Percentiles rank a stretch among this genome's conserved stretches.
These are phyloP conservation scores for Nepenthes alata DNA, from an alignment of 179 eudicot species.

Conservation along the genomic window DNA sequence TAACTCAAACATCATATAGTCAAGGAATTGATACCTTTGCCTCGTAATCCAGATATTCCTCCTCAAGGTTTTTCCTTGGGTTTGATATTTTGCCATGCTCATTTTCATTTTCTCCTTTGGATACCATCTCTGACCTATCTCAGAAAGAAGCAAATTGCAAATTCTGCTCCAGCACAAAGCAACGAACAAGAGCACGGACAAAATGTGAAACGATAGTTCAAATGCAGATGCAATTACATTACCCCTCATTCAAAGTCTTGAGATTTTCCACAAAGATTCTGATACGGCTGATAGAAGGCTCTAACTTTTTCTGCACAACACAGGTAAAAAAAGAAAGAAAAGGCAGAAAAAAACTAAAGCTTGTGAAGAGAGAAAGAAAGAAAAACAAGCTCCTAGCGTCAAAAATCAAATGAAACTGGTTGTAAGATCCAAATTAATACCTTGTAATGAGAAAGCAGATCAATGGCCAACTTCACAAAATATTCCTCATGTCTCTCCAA, in stretches of 20 bases:
- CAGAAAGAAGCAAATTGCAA: slow-evolving; percentile 9
- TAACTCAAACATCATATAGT: not conserved
- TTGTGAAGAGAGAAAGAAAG: not conserved
- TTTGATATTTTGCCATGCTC: slow-evolving; percentile 34
- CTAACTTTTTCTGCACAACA: slow-evolving; percentile 67
- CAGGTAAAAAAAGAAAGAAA: not conserved
- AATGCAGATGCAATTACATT: slow-evolving; percentile 7
- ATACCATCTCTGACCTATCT: slow-evolving; percentile 30
- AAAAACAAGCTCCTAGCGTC: not conserved
- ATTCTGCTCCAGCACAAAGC: not conserved
- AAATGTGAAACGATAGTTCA: not conserved
- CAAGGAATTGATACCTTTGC: slow-evolving; percentile 43
- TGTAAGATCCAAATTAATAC: slow-evolving; percentile 19
- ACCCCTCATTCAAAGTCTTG: slow-evolving; percentile 66
- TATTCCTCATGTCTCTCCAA: slow-evolving; percentile 73
- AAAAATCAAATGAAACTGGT: not conserved
- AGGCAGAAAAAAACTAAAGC: not conserved
- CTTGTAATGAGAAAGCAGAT: slow-evolving; percentile 79
- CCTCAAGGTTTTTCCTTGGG: slow-evolving; percentile 76
- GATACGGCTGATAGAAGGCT: slow-evolving; percentile 69
- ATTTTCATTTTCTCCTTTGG: slow-evolving; percentile 29
- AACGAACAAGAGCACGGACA: not conserved
- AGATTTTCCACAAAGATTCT: slow-evolving; percentile 67
- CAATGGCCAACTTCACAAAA: slow-evolving; percentile 52
- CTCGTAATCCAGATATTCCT: slow-evolving; percentile 82